Base-by-base conservation (phyloP, 2,329 filamentous ascomycete species). In the Phialocephala sp. region DNA sequence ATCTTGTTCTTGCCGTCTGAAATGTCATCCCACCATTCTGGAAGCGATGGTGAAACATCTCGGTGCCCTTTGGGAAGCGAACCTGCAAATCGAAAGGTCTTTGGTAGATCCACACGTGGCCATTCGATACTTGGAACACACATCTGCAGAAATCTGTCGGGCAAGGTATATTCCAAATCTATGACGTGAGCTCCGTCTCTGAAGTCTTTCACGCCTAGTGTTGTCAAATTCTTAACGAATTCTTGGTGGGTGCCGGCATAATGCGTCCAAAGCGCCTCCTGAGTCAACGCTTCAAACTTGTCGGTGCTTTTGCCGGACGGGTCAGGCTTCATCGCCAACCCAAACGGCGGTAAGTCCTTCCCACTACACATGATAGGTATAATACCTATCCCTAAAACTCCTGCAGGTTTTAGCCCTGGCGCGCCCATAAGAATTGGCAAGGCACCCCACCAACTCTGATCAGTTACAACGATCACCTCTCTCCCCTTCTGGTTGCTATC, bases 11-110 rank as follows among this genome's bases (percentile, higher is more conserved):
- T 79, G 50, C 79, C 78, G 24, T 71, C 61, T 9, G 76, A 68
- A 15, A 85, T 74, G 2, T 80, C 78, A 2, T 75, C 62, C 81
- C 81, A 85, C 80, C 82, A 85, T 6, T 69, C 35, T 1, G 84
- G 83, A 47, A 75, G 77, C 1, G 57, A 62, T 1, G 77, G 69
- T 11, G 55, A 63, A 0, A 71, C 54, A 36, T 75, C 71, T 61
- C 77, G 18, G 1, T 72, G 67, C 37, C 76, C 76, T 15, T 73
- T 74, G 0, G 79, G 77, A 5, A 82, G 66, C 2, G 75, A 78
- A 1, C 84, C 84, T n/a, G 79, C 76, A 60, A 80, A 85, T 11
- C 77, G 77, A 27, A 54, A 54, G 50, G 35, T 54, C 50, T 32
- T 54, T 6, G 79, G 77, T 4, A 80, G 64, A 60, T 80, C 77